These are phyloP conservation scores for Quercus glauca DNA, from an alignment of 306 rosid genomes.

Conservation along the genomic window DNA sequence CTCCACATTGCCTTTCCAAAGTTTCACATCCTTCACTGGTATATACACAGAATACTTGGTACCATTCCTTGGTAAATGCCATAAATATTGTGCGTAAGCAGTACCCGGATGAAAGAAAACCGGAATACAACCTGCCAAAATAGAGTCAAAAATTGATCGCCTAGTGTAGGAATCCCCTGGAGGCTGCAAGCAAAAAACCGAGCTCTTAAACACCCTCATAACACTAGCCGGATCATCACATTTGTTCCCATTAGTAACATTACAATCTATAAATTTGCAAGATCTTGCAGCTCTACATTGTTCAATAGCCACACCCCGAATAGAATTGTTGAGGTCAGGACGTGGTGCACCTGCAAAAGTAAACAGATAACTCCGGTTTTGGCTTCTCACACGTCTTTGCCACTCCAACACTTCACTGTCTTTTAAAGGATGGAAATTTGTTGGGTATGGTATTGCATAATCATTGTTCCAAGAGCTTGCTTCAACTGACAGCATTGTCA, in stretches of 20 bases:
- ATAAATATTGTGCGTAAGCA: constrained; percentile 75
- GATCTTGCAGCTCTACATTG: constrained; percentile 48
- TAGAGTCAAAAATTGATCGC: constrained; percentile 79
- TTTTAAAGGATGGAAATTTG: constrained; percentile 62
- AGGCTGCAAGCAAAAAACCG: constrained; percentile 83
- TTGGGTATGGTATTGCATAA: constrained; percentile 81
- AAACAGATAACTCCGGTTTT: constrained; percentile 46
- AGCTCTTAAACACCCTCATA: constrained; percentile 53
- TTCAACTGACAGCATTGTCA: constrained; percentile 87
- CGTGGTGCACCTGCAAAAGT: constrained; percentile 82
- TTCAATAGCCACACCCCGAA: constrained; percentile 61
- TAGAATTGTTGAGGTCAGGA: constrained; percentile 51
- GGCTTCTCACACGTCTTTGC: constrained; percentile 49
- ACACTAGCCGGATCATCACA: constrained; percentile 65
- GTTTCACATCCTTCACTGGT: constrained; percentile 58
- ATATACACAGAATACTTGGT: constrained; percentile 64
- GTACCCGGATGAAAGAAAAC: constrained; percentile 91
- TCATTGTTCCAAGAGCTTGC: constrained; percentile 88
- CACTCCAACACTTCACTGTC: constrained; percentile 37
- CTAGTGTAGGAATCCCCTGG: constrained; percentile 87
- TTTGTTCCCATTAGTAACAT: constrained; percentile 35
- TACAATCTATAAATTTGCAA: constrained; percentile 67
- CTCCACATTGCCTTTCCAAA: constrained; percentile 54
- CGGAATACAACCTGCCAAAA: constrained; percentile 83
- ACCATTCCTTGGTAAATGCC: constrained; percentile 69